Evolutionary conservation across 1,139 yeast genomes (phyloP).

Genomic region (Zhuliangozyma parablackwelliae): DNA sequence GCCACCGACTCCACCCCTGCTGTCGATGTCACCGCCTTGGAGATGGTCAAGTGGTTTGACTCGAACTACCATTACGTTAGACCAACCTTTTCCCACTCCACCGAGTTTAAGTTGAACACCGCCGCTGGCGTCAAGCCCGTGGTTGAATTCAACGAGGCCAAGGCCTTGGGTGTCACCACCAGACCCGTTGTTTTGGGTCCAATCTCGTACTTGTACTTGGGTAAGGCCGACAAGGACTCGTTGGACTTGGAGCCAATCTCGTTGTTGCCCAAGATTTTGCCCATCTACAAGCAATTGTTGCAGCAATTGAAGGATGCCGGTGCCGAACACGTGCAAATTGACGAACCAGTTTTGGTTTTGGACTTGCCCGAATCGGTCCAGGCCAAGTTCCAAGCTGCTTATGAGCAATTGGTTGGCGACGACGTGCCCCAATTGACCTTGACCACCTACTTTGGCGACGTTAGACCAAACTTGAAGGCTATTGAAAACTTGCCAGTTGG

Average conservation of each 20-base stretch:
- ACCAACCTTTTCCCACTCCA: conserved; percentile 96
- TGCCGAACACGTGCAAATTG: conserved; percentile 92
- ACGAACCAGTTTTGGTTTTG: conserved; percentile 94
- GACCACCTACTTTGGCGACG: conserved; percentile 97
- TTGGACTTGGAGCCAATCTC: conserved; percentile 91
- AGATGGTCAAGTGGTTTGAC: conserved; percentile 99
- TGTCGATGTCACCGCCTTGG: conserved; percentile 97
- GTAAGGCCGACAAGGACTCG: conserved; percentile 98
- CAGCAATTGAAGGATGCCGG: conserved; percentile 89
- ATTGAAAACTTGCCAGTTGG: conserved; percentile 87
- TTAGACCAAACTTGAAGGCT: conserved; percentile 90
- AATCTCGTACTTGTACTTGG: conserved; percentile 87
- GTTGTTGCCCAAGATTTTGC: conserved; percentile 80
- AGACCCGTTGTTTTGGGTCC: conserved; percentile 98
- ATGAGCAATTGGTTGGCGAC: conserved; percentile 60
- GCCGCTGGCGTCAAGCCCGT: conserved; percentile 85
- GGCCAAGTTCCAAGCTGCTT: conserved; percentile 84
- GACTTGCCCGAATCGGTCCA: conserved; percentile 84
- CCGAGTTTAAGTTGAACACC: conserved; percentile 85
- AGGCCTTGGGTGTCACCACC: conserved; percentile 91
- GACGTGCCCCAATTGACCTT: conserved; percentile 75
- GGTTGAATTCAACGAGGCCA: conserved; percentile 96
- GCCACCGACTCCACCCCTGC: conserved; percentile 84
- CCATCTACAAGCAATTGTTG: conserved; percentile 87
- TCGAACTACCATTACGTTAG: conserved; percentile 99